These are phyloP conservation scores for Ceratocystis huliohia DNA, from an alignment of 2,329 filamentous ascomycete species.

Conservation along the genomic window DNA sequence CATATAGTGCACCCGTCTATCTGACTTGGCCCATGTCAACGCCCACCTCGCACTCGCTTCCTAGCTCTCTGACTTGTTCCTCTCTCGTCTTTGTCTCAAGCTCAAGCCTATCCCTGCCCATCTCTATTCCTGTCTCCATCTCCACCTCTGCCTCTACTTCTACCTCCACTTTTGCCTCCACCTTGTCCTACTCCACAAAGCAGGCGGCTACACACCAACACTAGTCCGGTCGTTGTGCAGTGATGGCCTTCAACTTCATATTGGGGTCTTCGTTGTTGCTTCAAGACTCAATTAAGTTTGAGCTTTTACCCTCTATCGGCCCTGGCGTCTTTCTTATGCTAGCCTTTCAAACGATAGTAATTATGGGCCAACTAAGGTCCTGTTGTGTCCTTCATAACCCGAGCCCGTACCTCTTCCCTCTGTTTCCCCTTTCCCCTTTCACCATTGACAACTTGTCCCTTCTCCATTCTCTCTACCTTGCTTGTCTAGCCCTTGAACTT, in stretches of 20 bases:
- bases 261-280: neutral
- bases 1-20: neutral
- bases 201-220: too few relatives aligned
- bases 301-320: neutral
- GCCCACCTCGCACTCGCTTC: conserved; percentile 14
- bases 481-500: conserved; percentile 54
- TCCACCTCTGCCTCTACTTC: neutral
- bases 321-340: neutral
- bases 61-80: conserved; percentile 9
- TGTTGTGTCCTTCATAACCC: neutral
- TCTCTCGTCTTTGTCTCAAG: conserved; percentile 5
- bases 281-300: neutral
- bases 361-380: neutral
- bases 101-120: neutral
- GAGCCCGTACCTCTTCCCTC: neutral
- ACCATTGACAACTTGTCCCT: neutral
- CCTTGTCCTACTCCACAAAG: too few relatives aligned
- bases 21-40: neutral
- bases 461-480: neutral
- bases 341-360: neutral
- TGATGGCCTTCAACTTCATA: too few relatives aligned
- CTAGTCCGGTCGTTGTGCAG: too few relatives aligned
- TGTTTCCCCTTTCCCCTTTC: neutral
- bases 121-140: neutral
- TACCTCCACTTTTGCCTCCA: neutral